These are phyloP conservation scores for Podospora pseudocomata DNA, from an alignment of 495 filamentous ascomycete species.

Conservation along the genomic window DNA sequence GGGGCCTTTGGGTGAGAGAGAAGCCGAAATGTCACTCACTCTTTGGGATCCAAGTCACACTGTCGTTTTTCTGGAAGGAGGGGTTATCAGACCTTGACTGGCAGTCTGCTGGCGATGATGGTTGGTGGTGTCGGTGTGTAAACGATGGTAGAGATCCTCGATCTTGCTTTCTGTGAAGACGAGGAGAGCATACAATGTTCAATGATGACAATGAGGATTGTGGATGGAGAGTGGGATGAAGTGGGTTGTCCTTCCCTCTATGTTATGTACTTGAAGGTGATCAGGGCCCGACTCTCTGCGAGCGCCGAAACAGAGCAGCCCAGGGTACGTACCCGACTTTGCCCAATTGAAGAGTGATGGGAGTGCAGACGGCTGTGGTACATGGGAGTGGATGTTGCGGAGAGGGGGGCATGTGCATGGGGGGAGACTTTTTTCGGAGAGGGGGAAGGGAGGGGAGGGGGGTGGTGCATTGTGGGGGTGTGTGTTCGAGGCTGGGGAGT, in stretches of 20 bases:
- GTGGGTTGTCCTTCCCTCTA: conserved; percentile 27
- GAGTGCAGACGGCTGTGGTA: conserved; percentile 26
- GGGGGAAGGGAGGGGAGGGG: conserved; percentile 17
- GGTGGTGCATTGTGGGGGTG: conserved; percentile 18
- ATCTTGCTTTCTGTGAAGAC: conserved; percentile 7
- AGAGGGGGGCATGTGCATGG: conserved; percentile 27
- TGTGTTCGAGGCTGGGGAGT: conserved; percentile 20
- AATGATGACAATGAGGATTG: conserved; percentile 24
- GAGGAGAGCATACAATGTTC: conserved; percentile 21
- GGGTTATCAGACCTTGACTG: conserved; percentile 29
- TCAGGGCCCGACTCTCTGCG: conserved; percentile 23
- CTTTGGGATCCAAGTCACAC: conserved; percentile 32
- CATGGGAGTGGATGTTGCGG: conserved; percentile 30
- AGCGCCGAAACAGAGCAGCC: conserved; percentile 15
- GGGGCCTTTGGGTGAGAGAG: conserved; percentile 9
- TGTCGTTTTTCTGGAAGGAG: conserved; percentile 31
- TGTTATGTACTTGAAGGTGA: conserved; percentile 28
- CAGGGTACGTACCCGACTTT: conserved; percentile 24
- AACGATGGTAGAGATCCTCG: conserved; percentile 1
- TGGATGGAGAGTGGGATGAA: conserved; percentile 22
- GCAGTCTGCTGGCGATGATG: conserved; percentile 3
- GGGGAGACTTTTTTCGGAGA: conserved; percentile 20
- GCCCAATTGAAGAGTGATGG: conserved; percentile 26
- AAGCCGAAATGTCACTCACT: conserved; percentile 31
- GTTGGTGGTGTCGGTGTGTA: background rate